Evolutionary conservation across 441 rosid species (phyloP).

Genomic region (Syzygium malaccense): DNA sequence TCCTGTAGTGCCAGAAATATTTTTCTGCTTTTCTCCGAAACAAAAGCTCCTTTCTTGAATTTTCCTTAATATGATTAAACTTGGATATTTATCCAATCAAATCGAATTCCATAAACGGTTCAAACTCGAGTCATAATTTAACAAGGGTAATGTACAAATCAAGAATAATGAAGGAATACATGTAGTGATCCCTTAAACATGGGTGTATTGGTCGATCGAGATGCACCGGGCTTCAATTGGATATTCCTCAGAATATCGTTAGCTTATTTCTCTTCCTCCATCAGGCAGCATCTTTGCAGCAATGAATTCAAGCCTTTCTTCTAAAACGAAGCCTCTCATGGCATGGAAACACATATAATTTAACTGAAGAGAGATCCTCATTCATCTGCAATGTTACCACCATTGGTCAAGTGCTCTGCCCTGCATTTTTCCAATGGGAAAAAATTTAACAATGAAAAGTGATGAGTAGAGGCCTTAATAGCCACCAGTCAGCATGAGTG

Average conservation of each 20-base stretch:
- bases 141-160: not conserved
- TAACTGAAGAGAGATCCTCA: conserved; percentile 12
- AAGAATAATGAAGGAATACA: not conserved
- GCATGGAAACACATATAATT: not conserved
- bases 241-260: not conserved
- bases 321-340: not conserved
- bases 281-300: not conserved
- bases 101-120: too few species aligned
- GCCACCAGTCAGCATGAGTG: not conserved
- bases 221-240: not conserved
- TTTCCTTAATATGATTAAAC: too few species aligned
- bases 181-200: not conserved
- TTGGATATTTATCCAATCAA: too few species aligned
- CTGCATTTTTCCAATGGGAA: conserved; percentile 24
- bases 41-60: too few species aligned
- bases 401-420: conserved; percentile 46
- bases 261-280: not conserved
- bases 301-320: not conserved
- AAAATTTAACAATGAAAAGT: not conserved
- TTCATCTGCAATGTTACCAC: conserved; percentile 32
- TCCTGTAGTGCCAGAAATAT: too few species aligned
- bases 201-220: not conserved
- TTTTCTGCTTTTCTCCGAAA: too few species aligned
- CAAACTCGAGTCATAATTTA: too few species aligned
- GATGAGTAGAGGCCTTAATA: not conserved